Percentiles rank a stretch among this genome's conserved stretches.
phyloP scores from a whole-genome alignment of 441 rosid species.

The Populus hybrid region DNA sequence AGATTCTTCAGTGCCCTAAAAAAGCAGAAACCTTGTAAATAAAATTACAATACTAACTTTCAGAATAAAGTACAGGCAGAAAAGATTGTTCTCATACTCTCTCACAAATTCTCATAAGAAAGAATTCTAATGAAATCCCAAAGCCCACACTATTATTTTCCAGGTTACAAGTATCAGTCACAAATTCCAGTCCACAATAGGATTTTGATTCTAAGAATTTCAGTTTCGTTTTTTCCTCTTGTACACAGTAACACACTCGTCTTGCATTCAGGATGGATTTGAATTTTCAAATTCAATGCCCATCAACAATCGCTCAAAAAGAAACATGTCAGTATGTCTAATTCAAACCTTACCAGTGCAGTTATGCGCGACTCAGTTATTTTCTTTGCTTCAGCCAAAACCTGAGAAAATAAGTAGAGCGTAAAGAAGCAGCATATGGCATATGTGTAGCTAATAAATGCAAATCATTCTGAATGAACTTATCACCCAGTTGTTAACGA shows the following conservation, averaged over 20 bases:
- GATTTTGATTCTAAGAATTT: not conserved
- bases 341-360: slow-evolving; percentile 52
- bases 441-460: slow-evolving; percentile 3
- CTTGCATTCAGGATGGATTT: not conserved
- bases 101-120: not conserved
- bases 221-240: not conserved
- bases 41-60: not conserved
- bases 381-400: slow-evolving; percentile 89
- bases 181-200: not conserved
- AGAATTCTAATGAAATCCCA: not conserved
- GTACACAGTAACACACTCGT: not conserved
- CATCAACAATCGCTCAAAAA: not conserved
- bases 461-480: slow-evolving; percentile 8
- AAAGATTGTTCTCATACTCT: slow-evolving; percentile 1
- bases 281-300: not conserved
- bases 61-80: not conserved
- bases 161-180: not conserved
- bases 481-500: not conserved
- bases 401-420: slow-evolving; percentile 38
- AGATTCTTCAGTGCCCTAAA: slow-evolving; percentile 69
- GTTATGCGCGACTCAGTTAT: slow-evolving; percentile 68
- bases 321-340: slow-evolving; percentile 1
- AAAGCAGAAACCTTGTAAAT: slow-evolving; percentile 15
- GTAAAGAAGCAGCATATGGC: not conserved
- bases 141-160: not conserved